Evolutionary conservation across 306 rosid genomes (phyloP).

Genomic region (Cicer chorassanicum): DNA sequence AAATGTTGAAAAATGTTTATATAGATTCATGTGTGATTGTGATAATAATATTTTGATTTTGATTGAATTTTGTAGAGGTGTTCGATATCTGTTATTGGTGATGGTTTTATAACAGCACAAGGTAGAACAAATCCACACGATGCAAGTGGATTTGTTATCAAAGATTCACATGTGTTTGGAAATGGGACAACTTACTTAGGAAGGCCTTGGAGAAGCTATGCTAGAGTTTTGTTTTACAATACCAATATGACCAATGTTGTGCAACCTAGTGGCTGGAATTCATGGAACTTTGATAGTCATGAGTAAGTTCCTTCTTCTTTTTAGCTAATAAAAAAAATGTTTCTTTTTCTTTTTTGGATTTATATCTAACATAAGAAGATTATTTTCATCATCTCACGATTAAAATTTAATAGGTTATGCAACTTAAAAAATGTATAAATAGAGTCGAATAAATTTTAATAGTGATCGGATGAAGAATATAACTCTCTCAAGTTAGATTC

Average conservation of each 20-base stretch:
- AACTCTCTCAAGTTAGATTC: too few species aligned
- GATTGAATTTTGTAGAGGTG: slow-evolving; percentile 56
- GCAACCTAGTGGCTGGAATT: slow-evolving; percentile 68
- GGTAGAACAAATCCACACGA: slow-evolving; percentile 61
- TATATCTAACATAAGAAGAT: too few species aligned
- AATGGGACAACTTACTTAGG: slow-evolving; percentile 71
- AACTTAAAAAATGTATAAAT: too few species aligned
- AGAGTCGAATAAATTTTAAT: too few species aligned
- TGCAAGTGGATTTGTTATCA: slow-evolving; percentile 74
- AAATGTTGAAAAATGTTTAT: too few species aligned
- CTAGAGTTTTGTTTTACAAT: slow-evolving; percentile 74
- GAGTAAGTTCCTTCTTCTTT: slow-evolving; percentile 52
- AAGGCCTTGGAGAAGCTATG: slow-evolving; percentile 76
- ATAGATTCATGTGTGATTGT: too few species aligned
- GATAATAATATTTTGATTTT: too few species aligned
- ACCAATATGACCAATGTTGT: slow-evolving; percentile 58
- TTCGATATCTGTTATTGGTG: slow-evolving; percentile 63
- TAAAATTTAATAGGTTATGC: too few species aligned
- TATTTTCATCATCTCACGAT: too few species aligned
- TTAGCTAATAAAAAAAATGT: too few species aligned
- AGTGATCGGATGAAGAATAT: too few species aligned
- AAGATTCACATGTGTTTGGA: slow-evolving; percentile 59
- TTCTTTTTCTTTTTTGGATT: too few species aligned
- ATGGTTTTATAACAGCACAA: slow-evolving; percentile 79
- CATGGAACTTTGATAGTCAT: slow-evolving; percentile 48